These are phyloP conservation scores for Colletotrichum sp. DNA, from an alignment of 2,329 filamentous ascomycete genomes.

Conservation along the genomic window DNA sequence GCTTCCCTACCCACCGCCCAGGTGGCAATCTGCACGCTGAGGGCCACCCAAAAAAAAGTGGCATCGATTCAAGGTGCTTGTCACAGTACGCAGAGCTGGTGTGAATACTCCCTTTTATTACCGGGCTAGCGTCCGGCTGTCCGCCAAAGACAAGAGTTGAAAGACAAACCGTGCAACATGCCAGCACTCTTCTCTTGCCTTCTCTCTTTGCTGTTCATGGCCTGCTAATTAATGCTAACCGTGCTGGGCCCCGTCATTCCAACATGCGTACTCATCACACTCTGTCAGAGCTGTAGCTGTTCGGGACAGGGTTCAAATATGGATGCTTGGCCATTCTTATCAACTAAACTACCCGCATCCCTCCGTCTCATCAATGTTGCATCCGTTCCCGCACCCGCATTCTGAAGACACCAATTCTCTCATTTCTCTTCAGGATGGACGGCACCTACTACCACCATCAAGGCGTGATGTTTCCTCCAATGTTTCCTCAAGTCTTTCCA, in stretches of 20 bases:
- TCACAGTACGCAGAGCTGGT: constrained; percentile 8
- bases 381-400: constrained; percentile 10
- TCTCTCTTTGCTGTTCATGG: constrained; percentile 17
- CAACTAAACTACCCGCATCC: not conserved
- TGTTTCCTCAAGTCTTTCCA: constrained; percentile 4
- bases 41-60: not conserved
- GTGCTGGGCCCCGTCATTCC: constrained; percentile 14
- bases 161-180: constrained; percentile 17
- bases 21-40: constrained; percentile 11
- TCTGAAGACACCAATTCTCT: not conserved
- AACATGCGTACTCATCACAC: constrained; percentile 4
- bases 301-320: constrained; percentile 16
- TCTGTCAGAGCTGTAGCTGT: not conserved
- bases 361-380: constrained; percentile 10
- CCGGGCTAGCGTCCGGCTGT: not conserved
- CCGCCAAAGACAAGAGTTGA: constrained; percentile 12
- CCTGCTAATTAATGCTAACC: not conserved
- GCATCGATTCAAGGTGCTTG: constrained; percentile 1
- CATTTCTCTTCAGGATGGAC: not conserved
- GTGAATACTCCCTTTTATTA: constrained; percentile 7
- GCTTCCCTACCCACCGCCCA: constrained; percentile 6
- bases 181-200: constrained; percentile 12
- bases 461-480: constrained; percentile 17
- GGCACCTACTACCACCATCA: not conserved
- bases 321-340: constrained; percentile 12